These are phyloP conservation scores for Ceriops zippeliana DNA, from an alignment of 345 rosid species.

Conservation along the genomic window DNA sequence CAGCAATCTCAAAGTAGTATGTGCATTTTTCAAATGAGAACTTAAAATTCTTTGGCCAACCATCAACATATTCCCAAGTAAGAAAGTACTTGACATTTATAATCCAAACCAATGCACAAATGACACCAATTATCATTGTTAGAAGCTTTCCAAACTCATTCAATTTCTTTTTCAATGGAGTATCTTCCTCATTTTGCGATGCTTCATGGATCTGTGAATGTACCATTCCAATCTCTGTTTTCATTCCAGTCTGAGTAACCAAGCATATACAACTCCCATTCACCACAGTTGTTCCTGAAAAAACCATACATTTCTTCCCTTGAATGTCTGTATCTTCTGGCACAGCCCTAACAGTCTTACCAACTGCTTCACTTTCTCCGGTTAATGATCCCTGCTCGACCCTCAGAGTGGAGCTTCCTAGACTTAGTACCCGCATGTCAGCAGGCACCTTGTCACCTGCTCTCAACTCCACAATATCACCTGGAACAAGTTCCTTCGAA, in stretches of 20 bases:
- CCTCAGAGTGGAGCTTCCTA: conserved; percentile 76
- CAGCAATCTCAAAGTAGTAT: conserved; percentile 95
- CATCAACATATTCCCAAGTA: conserved; percentile 86
- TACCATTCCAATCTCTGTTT: conserved; percentile 82
- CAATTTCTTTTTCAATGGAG: conserved; percentile 90
- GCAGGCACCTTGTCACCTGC: conserved; percentile 96
- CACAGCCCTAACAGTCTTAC: conserved; percentile 65
- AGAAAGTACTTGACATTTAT: conserved; percentile 90
- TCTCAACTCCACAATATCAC: conserved; percentile 79
- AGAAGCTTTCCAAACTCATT: conserved; percentile 83
- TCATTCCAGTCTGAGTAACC: conserved; percentile 79
- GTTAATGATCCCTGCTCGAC: conserved; percentile 89
- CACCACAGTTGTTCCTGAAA: conserved; percentile 87
- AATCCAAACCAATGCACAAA: conserved; percentile 89
- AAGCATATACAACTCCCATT: conserved; percentile 79
- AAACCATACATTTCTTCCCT: conserved; percentile 82
- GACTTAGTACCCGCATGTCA: conserved; percentile 67
- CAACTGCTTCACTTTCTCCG: conserved; percentile 90
- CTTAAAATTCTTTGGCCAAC: conserved; percentile 81
- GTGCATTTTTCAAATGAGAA: conserved; percentile 98
- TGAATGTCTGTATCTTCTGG: conserved; percentile 70
- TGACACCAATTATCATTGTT: conserved; percentile 71
- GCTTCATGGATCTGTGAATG: conserved; percentile 97
- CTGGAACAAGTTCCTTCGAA: conserved; percentile 85
- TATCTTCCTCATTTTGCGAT: conserved; percentile 73